Conservation (phyloP, 768 basidiomycete genomes). For the Termitomyces bulborhizus region DNA sequence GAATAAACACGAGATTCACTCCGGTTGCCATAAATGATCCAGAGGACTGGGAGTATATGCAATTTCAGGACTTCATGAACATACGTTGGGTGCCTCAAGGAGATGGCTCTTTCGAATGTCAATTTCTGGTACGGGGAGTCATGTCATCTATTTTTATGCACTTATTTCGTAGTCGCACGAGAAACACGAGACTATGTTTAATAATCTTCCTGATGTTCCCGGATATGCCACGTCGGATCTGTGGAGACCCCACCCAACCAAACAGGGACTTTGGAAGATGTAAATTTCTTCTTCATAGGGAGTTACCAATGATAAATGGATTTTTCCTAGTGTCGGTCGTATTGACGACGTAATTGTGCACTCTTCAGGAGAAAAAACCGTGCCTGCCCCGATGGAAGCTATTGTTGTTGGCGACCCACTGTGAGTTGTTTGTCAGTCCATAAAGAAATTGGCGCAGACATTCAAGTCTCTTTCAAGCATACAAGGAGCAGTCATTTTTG, state of each 20-base stretch:
- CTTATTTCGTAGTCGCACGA: not conserved
- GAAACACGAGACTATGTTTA: conserved; percentile 9
- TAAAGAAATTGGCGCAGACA: too few relatives aligned
- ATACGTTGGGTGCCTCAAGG: conserved; percentile 24
- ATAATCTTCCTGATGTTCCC: conserved; percentile 27
- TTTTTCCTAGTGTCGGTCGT: not conserved
- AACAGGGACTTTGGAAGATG: too few relatives aligned
- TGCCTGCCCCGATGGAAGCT: not conserved
- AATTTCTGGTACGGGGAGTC: conserved; percentile 24
- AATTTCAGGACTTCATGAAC: conserved; percentile 9
- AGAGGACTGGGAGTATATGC: conserved; percentile 11
- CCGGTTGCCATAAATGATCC: conserved; percentile 15
- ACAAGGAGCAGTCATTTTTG: not conserved
- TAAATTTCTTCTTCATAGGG: not conserved
- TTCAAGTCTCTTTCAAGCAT: not conserved
- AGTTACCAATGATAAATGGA: too few relatives aligned
- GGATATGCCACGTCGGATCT: conserved; percentile 19
- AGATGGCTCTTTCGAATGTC: conserved; percentile 26
- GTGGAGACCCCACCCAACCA: too few relatives aligned
- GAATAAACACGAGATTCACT: not conserved
- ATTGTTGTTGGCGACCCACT: conserved; percentile 3
- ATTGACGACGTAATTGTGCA: too few relatives aligned
- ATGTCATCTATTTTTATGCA: too few relatives aligned
- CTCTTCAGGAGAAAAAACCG: too few relatives aligned
- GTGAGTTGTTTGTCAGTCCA: too few relatives aligned